phyloP scores from a whole-genome alignment of 129 eudicot species.

The Lonicera japonica region DNA sequence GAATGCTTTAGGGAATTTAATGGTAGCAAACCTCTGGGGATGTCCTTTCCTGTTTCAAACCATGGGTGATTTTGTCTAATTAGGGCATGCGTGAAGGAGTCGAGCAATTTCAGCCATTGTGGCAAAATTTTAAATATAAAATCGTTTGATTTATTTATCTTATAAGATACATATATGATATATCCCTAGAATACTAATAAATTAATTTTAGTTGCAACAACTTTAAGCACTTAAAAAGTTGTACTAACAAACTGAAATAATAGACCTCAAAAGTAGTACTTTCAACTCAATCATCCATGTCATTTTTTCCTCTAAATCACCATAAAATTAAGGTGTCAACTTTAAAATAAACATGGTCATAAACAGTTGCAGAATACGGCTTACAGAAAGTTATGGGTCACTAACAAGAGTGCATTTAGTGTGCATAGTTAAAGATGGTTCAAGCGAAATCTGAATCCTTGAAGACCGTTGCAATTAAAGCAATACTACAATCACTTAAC shows the following conservation, averaged over 20 bases:
- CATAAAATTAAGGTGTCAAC: too few species aligned
- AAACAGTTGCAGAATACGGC: too few species aligned
- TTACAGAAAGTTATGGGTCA: neutral
- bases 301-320: neutral
- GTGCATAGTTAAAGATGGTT: neutral
- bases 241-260: too few species aligned
- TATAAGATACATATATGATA: neutral
- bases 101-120: neutral
- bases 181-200: neutral
- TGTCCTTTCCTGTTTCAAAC: too few species aligned
- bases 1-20: too few species aligned
- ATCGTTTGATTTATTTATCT: neutral
- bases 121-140: too few species aligned
- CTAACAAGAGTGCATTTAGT: neutral
- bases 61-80: neutral
- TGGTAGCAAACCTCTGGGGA: too few species aligned
- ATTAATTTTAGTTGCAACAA: neutral
- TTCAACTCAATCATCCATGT: too few species aligned
- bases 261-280: neutral
- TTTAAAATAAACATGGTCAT: too few species aligned
- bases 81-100: neutral
- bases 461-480: neutral
- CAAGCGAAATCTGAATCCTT: neutral
- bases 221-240: neutral
- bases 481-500: neutral